Conservation (phyloP, 208 protist genomes). For the Sergeia podlipaevii region DNA sequence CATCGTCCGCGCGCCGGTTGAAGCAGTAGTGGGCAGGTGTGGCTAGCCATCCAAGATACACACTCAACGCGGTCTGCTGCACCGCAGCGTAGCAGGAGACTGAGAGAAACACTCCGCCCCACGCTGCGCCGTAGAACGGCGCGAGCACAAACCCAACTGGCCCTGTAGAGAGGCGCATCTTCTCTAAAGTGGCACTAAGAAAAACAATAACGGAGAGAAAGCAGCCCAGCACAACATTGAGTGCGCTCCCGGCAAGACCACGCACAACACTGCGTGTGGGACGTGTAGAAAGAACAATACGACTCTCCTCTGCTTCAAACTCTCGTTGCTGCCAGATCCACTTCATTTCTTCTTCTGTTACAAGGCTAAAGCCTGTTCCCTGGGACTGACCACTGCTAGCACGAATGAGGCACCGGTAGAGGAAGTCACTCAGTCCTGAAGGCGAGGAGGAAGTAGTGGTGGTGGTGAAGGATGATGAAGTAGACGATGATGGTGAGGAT, state of each 20-base stretch:
- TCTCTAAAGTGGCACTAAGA: constrained; percentile 57
- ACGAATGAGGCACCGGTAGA: constrained; percentile 13
- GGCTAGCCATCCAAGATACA: constrained; percentile 32
- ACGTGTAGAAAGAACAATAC: constrained; percentile 66
- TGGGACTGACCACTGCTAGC: not conserved
- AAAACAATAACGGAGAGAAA: constrained; percentile 58
- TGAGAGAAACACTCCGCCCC: constrained; percentile 49
- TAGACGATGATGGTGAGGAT: not conserved
- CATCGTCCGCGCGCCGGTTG: constrained; percentile 14
- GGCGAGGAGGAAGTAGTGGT: not conserved
- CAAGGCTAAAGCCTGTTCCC: constrained; percentile 33
- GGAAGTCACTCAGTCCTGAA: not conserved
- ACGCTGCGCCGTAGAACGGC: constrained; percentile 44
- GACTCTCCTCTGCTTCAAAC: constrained; percentile 59
- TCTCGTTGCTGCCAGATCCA: constrained; percentile 41
- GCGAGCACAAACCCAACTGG: constrained; percentile 20
- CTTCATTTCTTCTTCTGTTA: constrained; percentile 73
- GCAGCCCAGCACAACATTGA: constrained; percentile 50
- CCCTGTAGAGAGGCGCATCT: constrained; percentile 27
- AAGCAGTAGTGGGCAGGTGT: constrained; percentile 40
- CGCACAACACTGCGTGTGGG: constrained; percentile 39
- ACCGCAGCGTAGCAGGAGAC: constrained; percentile 60
- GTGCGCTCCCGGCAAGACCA: constrained; percentile 35
- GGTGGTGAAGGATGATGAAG: not conserved
- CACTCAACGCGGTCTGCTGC: constrained; percentile 63